Conservation (phyloP, 805 yeast genomes). For the Spathaspora passalidarum region DNA sequence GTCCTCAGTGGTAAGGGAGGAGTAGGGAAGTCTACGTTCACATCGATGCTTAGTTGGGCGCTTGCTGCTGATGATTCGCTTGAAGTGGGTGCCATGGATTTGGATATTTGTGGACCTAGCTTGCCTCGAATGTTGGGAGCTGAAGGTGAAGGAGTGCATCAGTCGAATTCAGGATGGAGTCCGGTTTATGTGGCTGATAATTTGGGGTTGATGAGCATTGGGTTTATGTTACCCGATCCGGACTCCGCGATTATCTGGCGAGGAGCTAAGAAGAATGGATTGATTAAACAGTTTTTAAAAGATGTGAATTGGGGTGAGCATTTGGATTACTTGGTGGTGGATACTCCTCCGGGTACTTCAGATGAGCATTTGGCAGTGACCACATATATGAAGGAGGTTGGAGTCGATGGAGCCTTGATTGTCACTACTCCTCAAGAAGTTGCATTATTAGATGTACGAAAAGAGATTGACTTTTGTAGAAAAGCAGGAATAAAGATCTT, state of each 20-base stretch:
- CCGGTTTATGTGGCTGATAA: slow-evolving; percentile 96
- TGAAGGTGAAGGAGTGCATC: slow-evolving; percentile 79
- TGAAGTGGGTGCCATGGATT: slow-evolving; percentile 95
- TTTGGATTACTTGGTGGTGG: slow-evolving; percentile 82
- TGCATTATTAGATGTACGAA: slow-evolving; percentile 89
- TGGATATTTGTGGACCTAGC: slow-evolving; percentile 98
- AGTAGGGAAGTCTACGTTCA: slow-evolving; percentile 95
- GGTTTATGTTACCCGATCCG: slow-evolving; percentile 88
- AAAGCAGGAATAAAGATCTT: slow-evolving; percentile 84
- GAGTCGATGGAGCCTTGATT: slow-evolving; percentile 91
- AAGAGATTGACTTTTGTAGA: slow-evolving; percentile 90
- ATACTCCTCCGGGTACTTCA: slow-evolving; percentile 98
- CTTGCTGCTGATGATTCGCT: slow-evolving; percentile 72
- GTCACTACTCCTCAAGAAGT: slow-evolving; percentile 99
- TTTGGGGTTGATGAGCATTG: slow-evolving; percentile 92
- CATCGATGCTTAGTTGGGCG: slow-evolving; percentile 96
- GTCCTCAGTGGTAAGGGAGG: slow-evolving; percentile 89
- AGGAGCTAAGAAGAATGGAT: slow-evolving; percentile 91
- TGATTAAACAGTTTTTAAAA: slow-evolving; percentile 88
- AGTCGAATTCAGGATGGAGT: slow-evolving; percentile 91
- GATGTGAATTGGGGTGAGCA: slow-evolving; percentile 92
- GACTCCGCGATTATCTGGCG: slow-evolving; percentile 97
- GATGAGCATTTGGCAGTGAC: slow-evolving; percentile 95
- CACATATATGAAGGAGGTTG: slow-evolving; percentile 81
- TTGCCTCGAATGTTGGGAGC: slow-evolving; percentile 94